phyloP scores from a whole-genome alignment of 768 basidiomycete species.

The Podaxis rugospora region DNA sequence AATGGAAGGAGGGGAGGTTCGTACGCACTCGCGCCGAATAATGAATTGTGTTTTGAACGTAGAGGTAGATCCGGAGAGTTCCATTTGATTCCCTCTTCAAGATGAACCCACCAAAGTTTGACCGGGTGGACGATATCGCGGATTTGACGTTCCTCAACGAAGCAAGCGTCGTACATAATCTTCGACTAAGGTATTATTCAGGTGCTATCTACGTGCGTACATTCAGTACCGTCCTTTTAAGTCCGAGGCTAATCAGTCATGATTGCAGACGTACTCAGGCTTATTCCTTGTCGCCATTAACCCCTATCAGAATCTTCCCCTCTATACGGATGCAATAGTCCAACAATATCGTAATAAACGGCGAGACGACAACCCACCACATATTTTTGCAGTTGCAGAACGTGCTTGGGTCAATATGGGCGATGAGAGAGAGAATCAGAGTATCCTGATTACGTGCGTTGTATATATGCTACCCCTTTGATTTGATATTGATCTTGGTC shows the following conservation, averaged over 20 bases:
- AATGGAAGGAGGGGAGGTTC: conserved; percentile 82
- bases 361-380: conserved; percentile 89
- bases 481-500: conserved; percentile 7
- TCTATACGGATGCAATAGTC: conserved; percentile 86
- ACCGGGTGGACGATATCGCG: conserved; percentile 96
- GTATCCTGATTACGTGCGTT: conserved; percentile 93
- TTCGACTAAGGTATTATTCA: conserved; percentile 85
- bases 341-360: conserved; percentile 89
- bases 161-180: conserved; percentile 98
- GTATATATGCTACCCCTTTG: neutral
- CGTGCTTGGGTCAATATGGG: conserved; percentile 99
- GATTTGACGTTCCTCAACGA: conserved; percentile 98
- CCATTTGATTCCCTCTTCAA: conserved; percentile 82
- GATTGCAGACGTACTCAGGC: conserved; percentile 81
- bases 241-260: conserved; percentile 4
- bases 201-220: conserved; percentile 89
- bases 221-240: neutral
- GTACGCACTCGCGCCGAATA: conserved; percentile 15
- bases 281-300: conserved; percentile 98
- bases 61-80: conserved; percentile 37
- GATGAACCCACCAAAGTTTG: conserved; percentile 99
- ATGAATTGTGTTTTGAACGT: neutral
- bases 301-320: conserved; percentile 88
- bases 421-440: conserved; percentile 94
- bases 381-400: conserved; percentile 96